These are phyloP conservation scores for Escallonia rubra DNA, from an alignment of 129 eudicot genomes.

Conservation along the genomic window DNA sequence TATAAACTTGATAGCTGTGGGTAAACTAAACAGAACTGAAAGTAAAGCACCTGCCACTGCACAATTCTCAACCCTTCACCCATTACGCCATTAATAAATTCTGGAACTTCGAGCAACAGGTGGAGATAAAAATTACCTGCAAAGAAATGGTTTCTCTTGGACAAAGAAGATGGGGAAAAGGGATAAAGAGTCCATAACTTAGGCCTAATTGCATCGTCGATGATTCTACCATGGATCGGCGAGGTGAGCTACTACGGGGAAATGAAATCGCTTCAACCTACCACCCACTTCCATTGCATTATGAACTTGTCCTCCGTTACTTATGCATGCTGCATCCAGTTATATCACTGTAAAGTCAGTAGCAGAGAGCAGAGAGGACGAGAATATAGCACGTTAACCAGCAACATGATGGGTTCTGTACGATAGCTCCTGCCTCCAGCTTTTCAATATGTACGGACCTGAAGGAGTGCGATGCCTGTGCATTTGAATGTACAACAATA, in stretches of 20 bases:
- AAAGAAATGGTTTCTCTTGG: neutral
- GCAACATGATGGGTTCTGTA: neutral
- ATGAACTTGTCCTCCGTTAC: neutral
- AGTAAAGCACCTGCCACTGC: too few species aligned
- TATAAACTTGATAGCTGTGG: too few species aligned
- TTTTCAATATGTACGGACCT: constrained; percentile 17
- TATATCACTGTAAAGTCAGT: neutral
- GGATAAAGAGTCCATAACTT: neutral
- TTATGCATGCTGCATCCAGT: neutral
- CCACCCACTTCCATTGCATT: neutral
- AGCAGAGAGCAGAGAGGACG: neutral
- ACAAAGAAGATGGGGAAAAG: neutral
- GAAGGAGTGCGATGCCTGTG: neutral
- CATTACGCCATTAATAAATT: too few species aligned
- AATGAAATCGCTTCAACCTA: constrained; percentile 22
- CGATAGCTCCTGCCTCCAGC: constrained; percentile 3
- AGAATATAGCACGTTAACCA: neutral
- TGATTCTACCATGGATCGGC: constrained; percentile 15
- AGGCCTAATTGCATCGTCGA: constrained; percentile 6
- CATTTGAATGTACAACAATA: constrained; percentile 10
- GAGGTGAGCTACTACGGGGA: constrained; percentile 18
- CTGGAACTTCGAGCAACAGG: neutral
- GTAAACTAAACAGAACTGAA: too few species aligned
- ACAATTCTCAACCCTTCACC: too few species aligned
- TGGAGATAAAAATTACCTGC: neutral